Base-by-base conservation (phyloP, 495 filamentous ascomycete species). In the Hyaloscypha bicolor region DNA sequence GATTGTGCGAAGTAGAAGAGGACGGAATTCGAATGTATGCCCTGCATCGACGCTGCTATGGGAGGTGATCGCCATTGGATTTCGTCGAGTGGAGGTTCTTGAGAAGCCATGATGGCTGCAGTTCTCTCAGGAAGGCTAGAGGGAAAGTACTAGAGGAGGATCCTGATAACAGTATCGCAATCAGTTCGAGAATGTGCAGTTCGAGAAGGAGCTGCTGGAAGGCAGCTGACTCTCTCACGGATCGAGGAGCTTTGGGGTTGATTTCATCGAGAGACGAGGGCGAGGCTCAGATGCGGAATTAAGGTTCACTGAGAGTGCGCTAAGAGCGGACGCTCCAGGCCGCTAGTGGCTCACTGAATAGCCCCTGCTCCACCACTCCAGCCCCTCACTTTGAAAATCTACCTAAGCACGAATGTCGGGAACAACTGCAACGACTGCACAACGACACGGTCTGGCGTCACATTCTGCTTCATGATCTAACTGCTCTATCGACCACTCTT, bases 1-100 rank as follows among this genome's bases (percentile, higher is more conserved):
- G 93, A 97, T 68, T 90, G 79, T 58, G 88, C 85, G 75, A 99
- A 97, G 77, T 99, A 99, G 78, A 89, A 93, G 58, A 96, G 90
- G 33, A 97, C 88, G 82, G 79, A 80, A 73, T 89, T 89, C 21
- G 78, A 79, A 70, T 88, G 85, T 39, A 89, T 79, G 64, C 83
- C 83, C 25, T 75, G 70, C 82, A 90, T 87, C 74, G 81, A 80
- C 71, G 87, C 84, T 22, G 84, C 84, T 53, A 85, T 78, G 4
- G 29, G 25, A 30, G 88, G 87, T 32, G 83, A 82, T 60, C 83
- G 83, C 90, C 91, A 94, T 79, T 89, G 85, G 67, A 92, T 91
- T 78, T 94, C 91, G 79, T 93, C 91, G 73, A 92, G 80, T 6
- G 86, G 82, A 30, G 85, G 80, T 69, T 89, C 88, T 74, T 87